These are phyloP conservation scores for Planoprotostelium fungivorum DNA, from an alignment of 78 protist species.

Conservation along the genomic window DNA sequence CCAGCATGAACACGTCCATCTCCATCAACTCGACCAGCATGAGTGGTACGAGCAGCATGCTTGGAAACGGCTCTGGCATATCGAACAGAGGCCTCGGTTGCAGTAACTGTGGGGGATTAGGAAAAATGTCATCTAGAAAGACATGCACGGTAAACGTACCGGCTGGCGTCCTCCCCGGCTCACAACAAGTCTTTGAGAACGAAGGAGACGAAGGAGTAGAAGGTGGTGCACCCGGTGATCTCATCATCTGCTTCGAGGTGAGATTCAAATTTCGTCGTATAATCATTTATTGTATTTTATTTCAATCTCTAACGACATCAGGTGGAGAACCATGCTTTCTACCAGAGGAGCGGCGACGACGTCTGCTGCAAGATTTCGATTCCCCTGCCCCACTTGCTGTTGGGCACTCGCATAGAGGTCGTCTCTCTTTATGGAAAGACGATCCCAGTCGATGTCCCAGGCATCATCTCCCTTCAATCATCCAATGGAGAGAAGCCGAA, in stretches of 20 bases:
- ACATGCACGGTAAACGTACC: conserved; percentile 8
- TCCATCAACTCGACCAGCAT: too few relatives aligned
- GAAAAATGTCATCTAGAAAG: not conserved
- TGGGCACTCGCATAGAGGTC: not conserved
- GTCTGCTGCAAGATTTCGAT: not conserved
- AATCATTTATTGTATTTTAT: too few relatives aligned
- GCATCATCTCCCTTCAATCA: not conserved
- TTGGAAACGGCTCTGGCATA: not conserved
- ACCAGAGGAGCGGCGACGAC: not conserved
- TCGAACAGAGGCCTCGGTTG: not conserved
- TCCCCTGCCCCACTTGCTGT: not conserved
- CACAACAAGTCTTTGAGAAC: conserved; percentile 1
- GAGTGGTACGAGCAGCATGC: too few relatives aligned
- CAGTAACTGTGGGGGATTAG: not conserved
- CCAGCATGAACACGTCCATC: not conserved
- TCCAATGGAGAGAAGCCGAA: not conserved
- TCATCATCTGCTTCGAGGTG: conserved; percentile 26
- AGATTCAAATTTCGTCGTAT: too few relatives aligned
- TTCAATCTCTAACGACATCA: too few relatives aligned
- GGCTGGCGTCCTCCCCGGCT: conserved; percentile 13
- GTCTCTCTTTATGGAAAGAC: not conserved
- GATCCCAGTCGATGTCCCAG: not conserved
- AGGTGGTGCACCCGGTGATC: conserved; percentile 35
- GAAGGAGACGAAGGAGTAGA: conserved; percentile 16
- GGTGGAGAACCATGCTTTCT: not conserved